Base-by-base conservation (phyloP, 257 asterid species). In the Fraxinus quadrangulata region DNA sequence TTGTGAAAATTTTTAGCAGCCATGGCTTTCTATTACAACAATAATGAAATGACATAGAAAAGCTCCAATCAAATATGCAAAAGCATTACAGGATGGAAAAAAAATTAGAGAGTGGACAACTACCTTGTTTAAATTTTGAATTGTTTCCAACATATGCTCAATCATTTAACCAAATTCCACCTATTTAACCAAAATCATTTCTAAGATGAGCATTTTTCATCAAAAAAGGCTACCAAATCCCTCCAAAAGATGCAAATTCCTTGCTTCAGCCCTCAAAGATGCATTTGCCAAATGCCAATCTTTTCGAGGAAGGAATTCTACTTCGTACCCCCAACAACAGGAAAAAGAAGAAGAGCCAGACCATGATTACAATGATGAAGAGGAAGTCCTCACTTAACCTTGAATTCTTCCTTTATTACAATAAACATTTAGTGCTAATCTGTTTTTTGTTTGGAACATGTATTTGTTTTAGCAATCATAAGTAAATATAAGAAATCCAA, bases 91-190 rank as follows among this genome's bases (percentile, higher is more conserved):
- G 54, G 42, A 17, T 36, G n/a, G n/a, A n/a, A 49, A 37, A 65
- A 75, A 65, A 49, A 74, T n/a, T 2, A 6, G 16, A 26, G 63
- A 45, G 31, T 42, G 39, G 39, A 13, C 51, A 21, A 51, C 80
- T 83, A 87, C 51, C 70, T 78, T 31, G 84, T 73, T 75, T 97
- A 73, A 72, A n/a, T n/a, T n/a, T n/a, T n/a, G n/a, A n/a, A n/a
- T n/a, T n/a, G n/a, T n/a, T n/a, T n/a, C n/a, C n/a, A 85, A 75
- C 40, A 95, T 80, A 81, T 90, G 99, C 86, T 95, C 97, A n/a
- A 95, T n/a, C n/a, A n/a, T n/a, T n/a, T n/a, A n/a, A n/a, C n/a
- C n/a, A n/a, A n/a, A n/a, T n/a, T n/a, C n/a, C 71, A 8, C 59
- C 67, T 45, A 21, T 39, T 75, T 67, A 34, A 66, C 76, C 71